These are phyloP conservation scores for Cercospora janseana DNA, from an alignment of 2,329 filamentous ascomycete species.

Conservation along the genomic window DNA sequence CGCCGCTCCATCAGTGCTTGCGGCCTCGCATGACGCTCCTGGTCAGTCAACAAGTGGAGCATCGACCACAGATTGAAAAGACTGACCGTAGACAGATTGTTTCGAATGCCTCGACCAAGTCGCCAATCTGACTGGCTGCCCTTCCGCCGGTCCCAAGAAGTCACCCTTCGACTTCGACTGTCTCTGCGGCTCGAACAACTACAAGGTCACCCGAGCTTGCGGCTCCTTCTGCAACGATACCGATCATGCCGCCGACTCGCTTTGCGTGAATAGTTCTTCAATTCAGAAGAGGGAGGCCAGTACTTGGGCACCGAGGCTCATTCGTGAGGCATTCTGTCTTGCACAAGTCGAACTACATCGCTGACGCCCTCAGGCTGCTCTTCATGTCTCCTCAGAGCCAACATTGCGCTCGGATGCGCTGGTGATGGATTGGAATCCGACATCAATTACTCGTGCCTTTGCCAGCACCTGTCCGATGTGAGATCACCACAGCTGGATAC, in stretches of 20 bases:
- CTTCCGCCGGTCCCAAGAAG: background rate
- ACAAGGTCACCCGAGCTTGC: background rate
- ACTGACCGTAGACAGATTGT: conserved; percentile 1
- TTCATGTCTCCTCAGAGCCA: background rate
- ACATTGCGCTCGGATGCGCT: background rate
- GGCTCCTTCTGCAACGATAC: background rate
- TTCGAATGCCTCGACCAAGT: background rate
- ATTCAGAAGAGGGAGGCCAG: background rate
- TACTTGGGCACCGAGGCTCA: no score
- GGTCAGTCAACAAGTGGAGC: no score
- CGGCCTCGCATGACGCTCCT: no score
- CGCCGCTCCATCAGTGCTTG: background rate
- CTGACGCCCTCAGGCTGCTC: background rate
- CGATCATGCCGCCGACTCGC: background rate
- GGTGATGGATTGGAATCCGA: background rate
- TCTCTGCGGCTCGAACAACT: background rate
- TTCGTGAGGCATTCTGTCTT: no score
- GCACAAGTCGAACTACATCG: background rate
- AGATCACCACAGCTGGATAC: no score
- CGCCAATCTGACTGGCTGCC: conserved; percentile 6
- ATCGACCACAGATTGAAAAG: background rate
- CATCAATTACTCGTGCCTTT: background rate
- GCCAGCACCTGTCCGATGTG: conserved; percentile 1
- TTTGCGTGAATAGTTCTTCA: background rate
- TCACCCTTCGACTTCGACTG: background rate